Base-by-base conservation (phyloP, 2,329 filamentous ascomycete genomes). In the Colletotrichum viniferum region DNA sequence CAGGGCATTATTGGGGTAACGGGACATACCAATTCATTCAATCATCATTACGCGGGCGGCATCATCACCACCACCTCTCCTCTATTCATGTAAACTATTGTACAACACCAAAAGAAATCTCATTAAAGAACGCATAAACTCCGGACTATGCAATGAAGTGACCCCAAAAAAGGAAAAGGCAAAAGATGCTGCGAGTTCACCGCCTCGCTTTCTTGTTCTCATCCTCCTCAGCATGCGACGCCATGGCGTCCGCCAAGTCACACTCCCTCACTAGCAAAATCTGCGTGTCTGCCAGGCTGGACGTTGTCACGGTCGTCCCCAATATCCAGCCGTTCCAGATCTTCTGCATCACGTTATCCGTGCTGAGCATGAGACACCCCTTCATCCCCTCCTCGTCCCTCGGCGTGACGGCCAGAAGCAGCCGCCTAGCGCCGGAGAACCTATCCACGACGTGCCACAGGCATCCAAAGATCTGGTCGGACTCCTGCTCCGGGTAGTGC, bases 361-460 rank as follows among this genome's bases (percentile, higher is more conserved):
- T 78, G 58, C 79, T 74, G 63, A 84, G 78, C 73, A 82, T 79
- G 43, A 80, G 81, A 48, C 77, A 79, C 43, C 63, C 73, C 52
- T 71, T 71, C 73, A 81, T 83, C 14, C 76, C 76, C 76, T 85
- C 82, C 36, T 81, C 81, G 72, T 88, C 86, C 18, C 78, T 76
- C n/a, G 83, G 80, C 30, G 82, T 85, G 52, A 86, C 85, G 24
- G 86, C 85, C 28, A 89, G 79, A 18, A 88, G 69, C 24, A 89
- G 80, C 71, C 82, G 78, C 61, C 81, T 78, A 5, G 81, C 82
- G 12, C 78, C 77, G 6, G 81, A 78, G 70, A 89, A 89, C 28
- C 85, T 83, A 77, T 89, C 87, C 58, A 88, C 83, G 58, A 89
- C 82, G 74, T 89, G 87, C 80, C 87, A 89, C 65, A 90, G 81